phyloP scores from a whole-genome alignment of 768 basidiomycete genomes.

The Russula sp. region DNA sequence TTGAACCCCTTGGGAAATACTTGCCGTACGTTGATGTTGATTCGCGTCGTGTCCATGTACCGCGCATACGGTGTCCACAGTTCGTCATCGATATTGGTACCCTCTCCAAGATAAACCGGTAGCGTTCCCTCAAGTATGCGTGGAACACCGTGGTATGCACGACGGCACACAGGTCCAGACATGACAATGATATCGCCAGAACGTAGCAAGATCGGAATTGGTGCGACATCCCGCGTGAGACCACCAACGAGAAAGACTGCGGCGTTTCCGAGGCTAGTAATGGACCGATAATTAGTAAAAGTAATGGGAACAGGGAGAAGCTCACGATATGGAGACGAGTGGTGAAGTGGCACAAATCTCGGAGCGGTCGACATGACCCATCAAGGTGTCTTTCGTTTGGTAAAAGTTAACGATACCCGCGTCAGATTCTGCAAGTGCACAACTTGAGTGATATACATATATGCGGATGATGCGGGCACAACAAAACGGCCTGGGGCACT shows the following conservation, averaged over 20 bases:
- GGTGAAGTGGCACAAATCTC: constrained; percentile 92
- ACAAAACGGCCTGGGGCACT: constrained; percentile 10
- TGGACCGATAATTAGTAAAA: neutral
- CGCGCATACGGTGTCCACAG: constrained; percentile 62
- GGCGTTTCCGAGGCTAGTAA: constrained; percentile 75
- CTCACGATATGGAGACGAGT: constrained; percentile 90
- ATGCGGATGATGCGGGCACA: neutral
- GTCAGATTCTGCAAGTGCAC: constrained; percentile 66
- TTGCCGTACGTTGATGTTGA: constrained; percentile 92
- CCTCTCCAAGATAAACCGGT: constrained; percentile 54
- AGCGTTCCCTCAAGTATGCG: constrained; percentile 80
- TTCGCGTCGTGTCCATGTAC: constrained; percentile 66
- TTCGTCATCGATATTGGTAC: constrained; percentile 25
- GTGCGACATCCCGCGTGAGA: constrained; percentile 68
- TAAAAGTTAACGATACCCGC: constrained; percentile 98
- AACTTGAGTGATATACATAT: constrained; percentile 6
- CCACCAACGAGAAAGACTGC: constrained; percentile 90
- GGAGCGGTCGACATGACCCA: constrained; percentile 97
- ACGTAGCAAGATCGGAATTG: constrained; percentile 78
- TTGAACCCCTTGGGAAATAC: constrained; percentile 74
- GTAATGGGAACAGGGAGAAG: constrained; percentile 8
- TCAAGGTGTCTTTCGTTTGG: constrained; percentile 86
- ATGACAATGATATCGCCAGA: constrained; percentile 93
- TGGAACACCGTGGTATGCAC: constrained; percentile 93
- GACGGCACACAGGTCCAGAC: constrained; percentile 80